Conservation (phyloP, 176 grass and related monocot genomes). For the Oryza brachyantha region DNA sequence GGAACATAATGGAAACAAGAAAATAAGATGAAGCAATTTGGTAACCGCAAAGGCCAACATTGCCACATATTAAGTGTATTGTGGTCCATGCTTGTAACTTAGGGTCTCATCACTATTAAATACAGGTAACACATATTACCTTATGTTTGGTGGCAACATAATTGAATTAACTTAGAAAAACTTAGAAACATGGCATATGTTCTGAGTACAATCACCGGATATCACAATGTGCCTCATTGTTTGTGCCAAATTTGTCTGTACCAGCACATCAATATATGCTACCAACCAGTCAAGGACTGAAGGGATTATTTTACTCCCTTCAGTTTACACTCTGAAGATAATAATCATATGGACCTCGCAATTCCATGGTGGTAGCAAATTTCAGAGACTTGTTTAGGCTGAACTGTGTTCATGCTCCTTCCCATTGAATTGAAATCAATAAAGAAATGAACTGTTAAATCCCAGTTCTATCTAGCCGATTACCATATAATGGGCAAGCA, state of each 20-base stretch:
- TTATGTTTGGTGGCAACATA: not conserved
- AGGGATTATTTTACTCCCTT: slow-evolving; percentile 22
- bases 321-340: slow-evolving; percentile 1
- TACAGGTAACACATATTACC: not conserved
- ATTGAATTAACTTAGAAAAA: slow-evolving; percentile 1
- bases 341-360: slow-evolving; percentile 5
- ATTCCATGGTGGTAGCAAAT: not conserved
- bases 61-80: not conserved
- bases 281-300: slow-evolving; percentile 3
- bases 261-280: slow-evolving; percentile 21
- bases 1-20: too few relatives aligned
- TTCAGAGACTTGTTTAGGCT: slow-evolving; percentile 2
- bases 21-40: not conserved
- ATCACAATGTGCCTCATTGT: slow-evolving; percentile 17
- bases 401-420: not conserved
- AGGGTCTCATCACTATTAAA: not conserved
- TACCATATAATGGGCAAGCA: not conserved
- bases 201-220: slow-evolving; percentile 13
- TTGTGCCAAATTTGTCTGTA: slow-evolving; percentile 9
- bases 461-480: not conserved
- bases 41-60: not conserved
- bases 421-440: not conserved
- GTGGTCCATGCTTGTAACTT: not conserved
- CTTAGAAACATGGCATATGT: not conserved
- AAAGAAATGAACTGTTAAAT: not conserved